Evolutionary conservation across 805 yeast species (phyloP), one percentile per base, ranked within the genome.

Genomic region (Hanseniaspora mollemarum): DNA sequence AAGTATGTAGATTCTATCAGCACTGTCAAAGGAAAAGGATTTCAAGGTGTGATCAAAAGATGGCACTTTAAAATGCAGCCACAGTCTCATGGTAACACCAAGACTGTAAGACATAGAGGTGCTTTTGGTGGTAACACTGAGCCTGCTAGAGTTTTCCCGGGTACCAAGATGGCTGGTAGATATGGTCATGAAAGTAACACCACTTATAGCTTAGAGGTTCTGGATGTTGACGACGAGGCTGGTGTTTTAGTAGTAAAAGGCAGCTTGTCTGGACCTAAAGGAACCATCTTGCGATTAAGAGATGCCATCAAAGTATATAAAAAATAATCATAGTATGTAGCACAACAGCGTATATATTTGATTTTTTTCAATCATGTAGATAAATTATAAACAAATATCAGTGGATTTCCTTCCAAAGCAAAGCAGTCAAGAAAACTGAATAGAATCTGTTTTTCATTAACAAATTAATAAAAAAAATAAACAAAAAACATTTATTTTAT

Each of bases 151-250:
- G 86, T 87, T 49, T 71, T 87, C 55, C 97, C 96, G 15, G 97
- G 96, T 22, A 88, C 86, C 71, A 90, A 87, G 69, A 90, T 92
- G 98, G 94, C 97, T 33, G 98, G 98, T 57, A 84, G 85, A 66
- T 82, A 88, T 92, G 98, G 98, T 57, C 81, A 77, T 55, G 73
- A 76, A 51, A 72, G 71, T 58, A 75, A 77, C 54, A 90, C 97
- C 3, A 76, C 79, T 24, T 83, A 80, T 64, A 88, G 87, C 64
- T 72, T 80, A 24, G 74, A 80, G 62, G 81, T 92, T 21, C 70
- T 92, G 61, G 83, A 83, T 62, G 81, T 81, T 10, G 88, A 85
- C 63, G 87, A 81, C 42, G 87, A 76, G 48, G 78, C 80, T 52
- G 95, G 95, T 10, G 80, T 86, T 51, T 70, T 92, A 46, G 70